Conservation (phyloP, 2,329 filamentous ascomycete species). For the Trichoderma simmonsii region DNA sequence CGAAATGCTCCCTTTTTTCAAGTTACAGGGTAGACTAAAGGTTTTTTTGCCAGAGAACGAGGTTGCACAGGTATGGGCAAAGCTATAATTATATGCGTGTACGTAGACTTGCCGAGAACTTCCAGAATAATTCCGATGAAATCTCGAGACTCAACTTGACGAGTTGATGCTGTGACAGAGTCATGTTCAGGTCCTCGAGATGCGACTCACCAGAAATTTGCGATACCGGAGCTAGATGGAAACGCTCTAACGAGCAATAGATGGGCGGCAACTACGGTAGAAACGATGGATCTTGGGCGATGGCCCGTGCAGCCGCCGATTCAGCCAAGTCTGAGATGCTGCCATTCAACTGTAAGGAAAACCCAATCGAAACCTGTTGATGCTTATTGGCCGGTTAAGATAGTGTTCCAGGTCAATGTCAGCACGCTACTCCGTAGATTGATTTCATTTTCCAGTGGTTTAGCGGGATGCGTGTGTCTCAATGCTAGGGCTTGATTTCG, state of each 20-base stretch:
- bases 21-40: background rate
- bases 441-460: background rate
- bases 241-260: background rate
- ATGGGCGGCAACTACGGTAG: background rate
- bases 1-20: background rate
- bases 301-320: conserved; percentile 11
- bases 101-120: background rate
- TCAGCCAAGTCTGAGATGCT: background rate
- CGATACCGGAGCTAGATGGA: conserved; percentile 16
- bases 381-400: background rate
- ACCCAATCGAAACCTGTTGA: background rate
- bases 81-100: too few relatives aligned
- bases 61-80: too few relatives aligned
- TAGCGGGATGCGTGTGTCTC: background rate
- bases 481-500: background rate
- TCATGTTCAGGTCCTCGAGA: background rate
- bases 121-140: background rate
- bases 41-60: background rate
- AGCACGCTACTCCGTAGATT: background rate
- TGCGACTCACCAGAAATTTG: background rate
- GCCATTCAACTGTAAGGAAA: background rate
- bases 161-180: background rate
- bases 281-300: background rate
- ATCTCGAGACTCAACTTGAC: background rate
- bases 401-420: background rate